phyloP scores from a whole-genome alignment of 257 asterid genomes.

The Verbena officinalis region DNA sequence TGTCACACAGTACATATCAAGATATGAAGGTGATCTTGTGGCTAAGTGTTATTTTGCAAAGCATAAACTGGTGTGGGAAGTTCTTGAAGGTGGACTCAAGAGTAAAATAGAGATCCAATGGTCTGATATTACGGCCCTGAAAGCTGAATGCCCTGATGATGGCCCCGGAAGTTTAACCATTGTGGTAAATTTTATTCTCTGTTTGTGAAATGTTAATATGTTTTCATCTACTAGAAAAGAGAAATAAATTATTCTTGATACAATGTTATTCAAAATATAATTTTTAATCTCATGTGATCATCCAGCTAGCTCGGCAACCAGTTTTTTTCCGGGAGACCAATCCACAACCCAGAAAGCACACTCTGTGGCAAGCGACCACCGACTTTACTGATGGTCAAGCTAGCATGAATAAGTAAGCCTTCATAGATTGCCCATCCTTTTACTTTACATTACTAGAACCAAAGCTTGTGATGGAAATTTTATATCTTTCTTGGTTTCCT shows the following conservation, averaged over 20 bases:
- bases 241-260: background rate
- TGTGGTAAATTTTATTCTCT: conserved; percentile 52
- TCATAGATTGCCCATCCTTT: background rate
- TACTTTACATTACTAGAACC: background rate
- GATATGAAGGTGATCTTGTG: conserved; percentile 85
- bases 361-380: conserved; percentile 72
- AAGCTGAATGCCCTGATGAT: conserved; percentile 66
- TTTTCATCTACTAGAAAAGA: background rate
- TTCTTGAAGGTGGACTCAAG: conserved; percentile 85
- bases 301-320: conserved; percentile 75
- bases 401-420: conserved; percentile 56
- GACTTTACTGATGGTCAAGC: conserved; percentile 95
- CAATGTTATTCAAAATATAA: background rate
- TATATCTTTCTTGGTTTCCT: conserved; percentile 14
- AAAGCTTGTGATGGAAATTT: conserved; percentile 3
- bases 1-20: conserved; percentile 72
- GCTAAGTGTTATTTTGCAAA: conserved; percentile 92
- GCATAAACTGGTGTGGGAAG: conserved; percentile 94
- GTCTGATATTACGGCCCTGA: conserved; percentile 74
- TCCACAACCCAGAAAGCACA: conserved; percentile 93
- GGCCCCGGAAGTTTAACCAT: conserved; percentile 60
- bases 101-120: conserved; percentile 88
- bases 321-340: conserved; percentile 72
- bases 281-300: conserved; percentile 20
- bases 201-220: background rate